These are phyloP conservation scores for Papiliotrema terrestris DNA, from an alignment of 1,284 basidiomycete genomes.

Conservation along the genomic window DNA sequence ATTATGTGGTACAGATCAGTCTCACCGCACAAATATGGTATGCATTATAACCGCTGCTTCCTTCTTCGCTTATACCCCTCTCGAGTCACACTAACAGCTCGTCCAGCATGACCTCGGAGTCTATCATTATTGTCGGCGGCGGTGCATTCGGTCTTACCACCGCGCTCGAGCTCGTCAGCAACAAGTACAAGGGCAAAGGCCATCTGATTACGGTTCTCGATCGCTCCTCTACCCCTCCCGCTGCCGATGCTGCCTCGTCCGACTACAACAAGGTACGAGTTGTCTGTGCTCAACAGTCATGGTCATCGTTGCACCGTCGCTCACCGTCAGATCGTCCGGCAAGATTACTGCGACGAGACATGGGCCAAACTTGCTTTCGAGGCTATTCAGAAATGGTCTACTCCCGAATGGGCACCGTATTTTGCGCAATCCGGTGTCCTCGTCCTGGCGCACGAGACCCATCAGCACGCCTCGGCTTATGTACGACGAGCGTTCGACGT, in stretches of 20 bases:
- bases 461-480: constrained; percentile 1
- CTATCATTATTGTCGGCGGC: constrained; percentile 14
- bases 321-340: constrained; percentile 21
- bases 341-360: constrained; percentile 23
- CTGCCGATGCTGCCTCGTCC: constrained; percentile 15
- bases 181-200: constrained; percentile 8
- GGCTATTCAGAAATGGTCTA: constrained; percentile 30
- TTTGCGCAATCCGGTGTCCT: constrained; percentile 65
- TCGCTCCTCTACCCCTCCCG: constrained; percentile 10
- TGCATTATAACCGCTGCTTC: too few relatives aligned
- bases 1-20: too few relatives aligned
- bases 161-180: constrained; percentile 12
- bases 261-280: constrained; percentile 29
- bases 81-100: not conserved
- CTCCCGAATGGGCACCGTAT: constrained; percentile 59
- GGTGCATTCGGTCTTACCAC: constrained; percentile 18
- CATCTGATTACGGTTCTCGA: constrained; percentile 17
- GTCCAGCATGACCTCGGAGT: not conserved
- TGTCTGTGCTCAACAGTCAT: not conserved
- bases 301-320: not conserved
- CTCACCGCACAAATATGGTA: too few relatives aligned
- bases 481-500: constrained; percentile 11
- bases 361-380: constrained; percentile 18
- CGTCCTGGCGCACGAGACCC: constrained; percentile 3
- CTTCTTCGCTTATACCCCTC: too few relatives aligned